A percentile compares a stretch with the other conserved stretches of the same genome.
Conservation (phyloP, 768 basidiomycete genomes). For the Leccinum disarticulatum region DNA sequence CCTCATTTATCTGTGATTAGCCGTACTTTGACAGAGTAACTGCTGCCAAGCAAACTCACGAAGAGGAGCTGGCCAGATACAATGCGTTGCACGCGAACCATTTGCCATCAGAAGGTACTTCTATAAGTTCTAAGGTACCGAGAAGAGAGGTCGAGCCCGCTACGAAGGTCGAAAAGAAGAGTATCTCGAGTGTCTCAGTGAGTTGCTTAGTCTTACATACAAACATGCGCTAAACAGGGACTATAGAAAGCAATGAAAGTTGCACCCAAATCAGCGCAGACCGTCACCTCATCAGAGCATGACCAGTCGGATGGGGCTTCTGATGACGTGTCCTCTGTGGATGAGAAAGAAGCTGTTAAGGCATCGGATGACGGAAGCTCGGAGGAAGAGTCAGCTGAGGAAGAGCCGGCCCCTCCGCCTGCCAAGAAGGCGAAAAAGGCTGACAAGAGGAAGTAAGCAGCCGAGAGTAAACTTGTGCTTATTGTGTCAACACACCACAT, state of each 20-base stretch:
- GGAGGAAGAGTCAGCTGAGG: conserved; percentile 28
- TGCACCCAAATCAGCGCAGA: conserved; percentile 24
- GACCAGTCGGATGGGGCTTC: conserved; percentile 34
- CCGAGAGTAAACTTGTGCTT: conserved; percentile 5
- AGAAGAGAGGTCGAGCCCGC: conserved; percentile 29
- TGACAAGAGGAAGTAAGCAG: conserved; percentile 26
- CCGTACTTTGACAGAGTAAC: conserved; percentile 43
- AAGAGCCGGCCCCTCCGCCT: conserved; percentile 29
- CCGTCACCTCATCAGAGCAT: conserved; percentile 29
- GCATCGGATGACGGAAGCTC: conserved; percentile 22
- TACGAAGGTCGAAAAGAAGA: conserved; percentile 30
- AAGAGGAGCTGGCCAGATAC: conserved; percentile 62
- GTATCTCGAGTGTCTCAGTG: conserved; percentile 17
- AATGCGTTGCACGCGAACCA: conserved; percentile 54
- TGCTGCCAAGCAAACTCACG: conserved; percentile 63
- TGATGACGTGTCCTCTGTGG: conserved; percentile 27
- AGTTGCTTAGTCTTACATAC: conserved; percentile 13
- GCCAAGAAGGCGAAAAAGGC: conserved; percentile 32
- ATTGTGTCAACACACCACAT: conserved; percentile 7
- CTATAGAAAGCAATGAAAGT: conserved; percentile 27
- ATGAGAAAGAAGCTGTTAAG: conserved; percentile 18
- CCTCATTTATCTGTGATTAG: conserved; percentile 14
- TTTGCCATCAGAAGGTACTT: conserved; percentile 45
- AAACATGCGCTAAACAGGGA: conserved; percentile 16
- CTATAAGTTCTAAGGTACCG: conserved; percentile 24